Conservation (phyloP, 148 eudicot genomes). For the Persicaria tinctoria region DNA sequence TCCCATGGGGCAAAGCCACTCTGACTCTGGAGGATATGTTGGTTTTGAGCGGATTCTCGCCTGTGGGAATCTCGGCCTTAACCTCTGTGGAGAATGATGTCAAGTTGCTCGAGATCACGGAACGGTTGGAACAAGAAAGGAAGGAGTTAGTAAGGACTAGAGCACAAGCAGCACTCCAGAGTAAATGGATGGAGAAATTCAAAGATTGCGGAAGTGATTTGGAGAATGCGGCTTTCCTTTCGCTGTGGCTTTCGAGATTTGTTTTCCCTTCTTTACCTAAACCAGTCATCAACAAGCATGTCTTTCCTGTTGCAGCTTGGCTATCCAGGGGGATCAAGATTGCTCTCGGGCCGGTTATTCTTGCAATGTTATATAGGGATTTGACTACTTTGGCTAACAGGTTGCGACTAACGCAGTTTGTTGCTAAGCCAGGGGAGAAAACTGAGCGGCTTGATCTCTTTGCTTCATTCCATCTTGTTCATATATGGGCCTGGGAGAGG, state of each 20-base stretch:
- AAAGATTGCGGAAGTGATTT: background rate
- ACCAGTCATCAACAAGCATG: background rate
- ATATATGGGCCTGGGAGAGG: slow-evolving; percentile 23
- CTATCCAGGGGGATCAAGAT: slow-evolving; percentile 19
- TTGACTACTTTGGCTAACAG: slow-evolving; percentile 16
- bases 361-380: slow-evolving; percentile 31
- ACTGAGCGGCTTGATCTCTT: too few relatives aligned
- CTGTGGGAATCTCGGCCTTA: too few relatives aligned
- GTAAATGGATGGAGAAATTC: slow-evolving; percentile 21
- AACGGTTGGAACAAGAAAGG: too few relatives aligned
- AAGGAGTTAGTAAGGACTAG: background rate
- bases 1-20: too few relatives aligned
- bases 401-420: too few relatives aligned
- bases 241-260: slow-evolving; percentile 36
- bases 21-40: too few relatives aligned
- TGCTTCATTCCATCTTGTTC: slow-evolving; percentile 17
- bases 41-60: too few relatives aligned
- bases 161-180: background rate
- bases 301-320: slow-evolving; percentile 20
- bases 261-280: slow-evolving; percentile 12
- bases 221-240: slow-evolving; percentile 51
- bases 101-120: too few relatives aligned
- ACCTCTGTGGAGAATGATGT: too few relatives aligned
- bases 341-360: slow-evolving; percentile 21
- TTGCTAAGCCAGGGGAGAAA: too few relatives aligned